These are phyloP conservation scores for Tephrocybe sp. DNA, from an alignment of 768 basidiomycete genomes.

Conservation along the genomic window DNA sequence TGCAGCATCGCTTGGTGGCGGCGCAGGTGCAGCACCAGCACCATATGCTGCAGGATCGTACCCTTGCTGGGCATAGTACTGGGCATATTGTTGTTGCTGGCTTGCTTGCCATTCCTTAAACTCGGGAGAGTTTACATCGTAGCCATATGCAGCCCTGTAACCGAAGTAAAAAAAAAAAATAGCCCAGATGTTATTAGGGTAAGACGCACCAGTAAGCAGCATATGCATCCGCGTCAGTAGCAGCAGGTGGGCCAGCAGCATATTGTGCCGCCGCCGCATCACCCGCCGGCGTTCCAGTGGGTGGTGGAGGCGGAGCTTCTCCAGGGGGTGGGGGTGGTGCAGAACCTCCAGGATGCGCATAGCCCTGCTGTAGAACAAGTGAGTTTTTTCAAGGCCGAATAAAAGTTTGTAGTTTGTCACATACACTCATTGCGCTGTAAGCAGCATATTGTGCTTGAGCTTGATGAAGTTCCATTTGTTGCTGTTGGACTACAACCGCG, in stretches of 20 bases:
- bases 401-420: constrained; percentile 29
- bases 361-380: constrained; percentile 28
- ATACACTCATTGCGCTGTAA: constrained; percentile 59
- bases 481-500: constrained; percentile 45
- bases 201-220: constrained; percentile 55
- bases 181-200: background rate
- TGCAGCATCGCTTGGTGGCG: constrained; percentile 15
- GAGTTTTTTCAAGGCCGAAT: background rate
- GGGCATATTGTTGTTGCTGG: constrained; percentile 69
- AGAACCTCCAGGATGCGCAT: constrained; percentile 46
- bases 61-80: constrained; percentile 65
- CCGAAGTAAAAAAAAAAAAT: background rate
- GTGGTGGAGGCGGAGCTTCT: constrained; percentile 42
- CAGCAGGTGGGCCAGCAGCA: constrained; percentile 34
- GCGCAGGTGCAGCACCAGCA: constrained; percentile 22
- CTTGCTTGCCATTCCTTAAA: constrained; percentile 82
- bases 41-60: constrained; percentile 31
- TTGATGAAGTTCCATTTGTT: constrained; percentile 86
- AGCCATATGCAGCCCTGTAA: constrained; percentile 73
- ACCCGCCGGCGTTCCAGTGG: constrained; percentile 45
- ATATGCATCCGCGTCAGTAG: constrained; percentile 51
- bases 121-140: constrained; percentile 78
- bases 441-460: constrained; percentile 80
- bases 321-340: constrained; percentile 55
- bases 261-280: constrained; percentile 38